phyloP scores from a whole-genome alignment of 108 stramenopile species.

The Cylindrotheca closterium region DNA sequence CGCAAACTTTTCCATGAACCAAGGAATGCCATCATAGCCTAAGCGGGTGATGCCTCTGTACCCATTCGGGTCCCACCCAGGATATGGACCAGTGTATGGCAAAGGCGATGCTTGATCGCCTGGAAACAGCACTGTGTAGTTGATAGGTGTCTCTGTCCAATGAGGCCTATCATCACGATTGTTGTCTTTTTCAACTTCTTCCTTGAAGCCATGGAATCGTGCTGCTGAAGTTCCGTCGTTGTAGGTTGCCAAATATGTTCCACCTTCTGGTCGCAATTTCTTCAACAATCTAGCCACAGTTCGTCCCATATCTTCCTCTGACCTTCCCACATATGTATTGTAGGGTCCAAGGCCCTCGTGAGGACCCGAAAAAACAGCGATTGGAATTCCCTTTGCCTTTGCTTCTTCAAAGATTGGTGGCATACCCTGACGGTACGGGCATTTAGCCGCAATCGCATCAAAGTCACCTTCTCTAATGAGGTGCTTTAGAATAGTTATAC shows the following conservation, averaged over 20 bases:
- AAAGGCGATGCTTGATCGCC: not conserved
- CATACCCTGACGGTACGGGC: no score
- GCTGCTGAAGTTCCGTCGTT: not conserved
- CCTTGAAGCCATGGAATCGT: conserved; percentile 5
- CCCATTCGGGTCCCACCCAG: not conserved
- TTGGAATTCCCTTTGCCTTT: no score
- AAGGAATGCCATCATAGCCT: not conserved
- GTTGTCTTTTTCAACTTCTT: conserved; percentile 5
- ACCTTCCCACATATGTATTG: conserved; percentile 43
- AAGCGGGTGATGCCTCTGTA: not conserved
- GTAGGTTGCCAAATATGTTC: conserved; percentile 15
- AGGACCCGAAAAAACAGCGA: no score
- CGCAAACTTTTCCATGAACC: not conserved
- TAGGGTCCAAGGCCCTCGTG: no score
- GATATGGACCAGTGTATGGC: not conserved
- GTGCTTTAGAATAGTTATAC: no score
- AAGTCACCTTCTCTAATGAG: no score
- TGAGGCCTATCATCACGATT: not conserved
- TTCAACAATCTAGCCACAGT: conserved; percentile 31
- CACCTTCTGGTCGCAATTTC: conserved; percentile 38
- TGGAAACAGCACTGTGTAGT: no score
- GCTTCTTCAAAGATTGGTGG: no score
- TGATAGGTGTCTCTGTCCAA: no score
- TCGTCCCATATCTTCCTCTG: conserved; percentile 30
- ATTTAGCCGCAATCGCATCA: no score